Conservation (phyloP, 139 green algal genomes). For the Astrephomene gubernaculifera region DNA sequence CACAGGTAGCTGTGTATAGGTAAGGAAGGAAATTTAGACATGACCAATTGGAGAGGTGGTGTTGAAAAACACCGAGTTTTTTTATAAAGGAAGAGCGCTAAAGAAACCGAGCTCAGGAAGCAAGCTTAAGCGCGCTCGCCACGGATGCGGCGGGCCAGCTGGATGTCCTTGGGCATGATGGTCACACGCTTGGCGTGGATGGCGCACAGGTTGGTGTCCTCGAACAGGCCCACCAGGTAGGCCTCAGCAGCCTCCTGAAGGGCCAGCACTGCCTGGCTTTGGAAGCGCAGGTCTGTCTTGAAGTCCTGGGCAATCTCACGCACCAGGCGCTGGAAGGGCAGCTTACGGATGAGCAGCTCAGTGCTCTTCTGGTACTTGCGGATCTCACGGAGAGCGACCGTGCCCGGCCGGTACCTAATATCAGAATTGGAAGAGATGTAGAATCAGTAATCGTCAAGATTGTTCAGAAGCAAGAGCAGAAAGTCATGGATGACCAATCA, state of each 20-base stretch:
- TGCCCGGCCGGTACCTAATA: too few relatives aligned
- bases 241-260: slow-evolving; percentile 98
- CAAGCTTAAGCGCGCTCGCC: slow-evolving; percentile 86
- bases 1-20: too few relatives aligned
- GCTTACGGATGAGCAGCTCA: slow-evolving; percentile 96
- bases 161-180: slow-evolving; percentile 98
- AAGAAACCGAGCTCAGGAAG: too few relatives aligned
- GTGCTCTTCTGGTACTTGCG: slow-evolving; percentile 97
- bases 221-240: slow-evolving; percentile 99
- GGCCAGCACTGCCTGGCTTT: slow-evolving; percentile 92
- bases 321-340: slow-evolving; percentile 97
- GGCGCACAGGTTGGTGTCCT: slow-evolving; percentile 92
- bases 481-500: too few relatives aligned
- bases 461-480: too few relatives aligned
- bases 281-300: slow-evolving; percentile 99
- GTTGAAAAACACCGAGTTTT: too few relatives aligned
- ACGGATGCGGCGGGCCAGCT: slow-evolving; percentile 93
- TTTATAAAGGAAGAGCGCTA: too few relatives aligned
- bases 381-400: slow-evolving; percentile 78
- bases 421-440: too few relatives aligned
- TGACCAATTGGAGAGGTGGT: too few relatives aligned
- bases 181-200: slow-evolving; percentile 96
- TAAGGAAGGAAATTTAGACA: too few relatives aligned
- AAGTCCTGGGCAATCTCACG: slow-evolving; percentile 99
- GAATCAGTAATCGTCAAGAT: too few relatives aligned